Conservation (phyloP, 2,329 filamentous ascomycete genomes). For the Neopestalotiopsis rosae region DNA sequence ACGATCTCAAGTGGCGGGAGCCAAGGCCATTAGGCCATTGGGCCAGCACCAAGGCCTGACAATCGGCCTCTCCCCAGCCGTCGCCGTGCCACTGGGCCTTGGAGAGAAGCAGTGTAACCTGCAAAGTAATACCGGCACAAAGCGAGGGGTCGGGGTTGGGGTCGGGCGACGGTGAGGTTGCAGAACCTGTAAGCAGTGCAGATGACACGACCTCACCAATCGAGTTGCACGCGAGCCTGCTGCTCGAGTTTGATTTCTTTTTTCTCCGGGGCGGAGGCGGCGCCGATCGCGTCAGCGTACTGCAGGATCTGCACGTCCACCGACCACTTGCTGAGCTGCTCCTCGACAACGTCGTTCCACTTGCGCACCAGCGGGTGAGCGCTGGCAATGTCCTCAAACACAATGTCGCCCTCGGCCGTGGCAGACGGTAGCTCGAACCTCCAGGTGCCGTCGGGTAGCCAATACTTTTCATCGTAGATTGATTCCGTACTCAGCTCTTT, state of each 20-base stretch:
- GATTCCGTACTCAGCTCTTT: slow-evolving; percentile 64
- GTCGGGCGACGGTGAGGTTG: background rate
- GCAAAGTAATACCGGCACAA: background rate
- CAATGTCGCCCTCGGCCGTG: slow-evolving; percentile 27
- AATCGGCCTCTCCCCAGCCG: background rate
- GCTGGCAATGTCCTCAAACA: slow-evolving; percentile 65
- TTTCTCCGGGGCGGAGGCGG: background rate
- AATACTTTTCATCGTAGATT: slow-evolving; percentile 71
- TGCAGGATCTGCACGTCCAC: slow-evolving; percentile 23
- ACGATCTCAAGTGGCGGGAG: background rate
- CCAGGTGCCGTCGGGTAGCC: slow-evolving; percentile 75
- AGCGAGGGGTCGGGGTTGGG: background rate
- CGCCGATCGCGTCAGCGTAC: background rate
- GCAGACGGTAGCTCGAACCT: slow-evolving; percentile 60
- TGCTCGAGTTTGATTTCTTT: slow-evolving; percentile 22
- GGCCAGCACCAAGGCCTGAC: background rate
- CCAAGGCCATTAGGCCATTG: too few species aligned
- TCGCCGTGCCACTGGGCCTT: background rate
- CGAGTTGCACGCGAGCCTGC: slow-evolving; percentile 20
- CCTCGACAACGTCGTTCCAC: slow-evolving; percentile 58
- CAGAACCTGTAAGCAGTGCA: background rate
- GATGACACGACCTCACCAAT: slow-evolving; percentile 19
- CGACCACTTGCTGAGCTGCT: slow-evolving; percentile 45
- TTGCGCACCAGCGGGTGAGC: slow-evolving; percentile 70
- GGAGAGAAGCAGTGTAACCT: background rate